Base-by-base conservation (phyloP, 108 stramenopile genomes). In the Nitzschia palea region DNA sequence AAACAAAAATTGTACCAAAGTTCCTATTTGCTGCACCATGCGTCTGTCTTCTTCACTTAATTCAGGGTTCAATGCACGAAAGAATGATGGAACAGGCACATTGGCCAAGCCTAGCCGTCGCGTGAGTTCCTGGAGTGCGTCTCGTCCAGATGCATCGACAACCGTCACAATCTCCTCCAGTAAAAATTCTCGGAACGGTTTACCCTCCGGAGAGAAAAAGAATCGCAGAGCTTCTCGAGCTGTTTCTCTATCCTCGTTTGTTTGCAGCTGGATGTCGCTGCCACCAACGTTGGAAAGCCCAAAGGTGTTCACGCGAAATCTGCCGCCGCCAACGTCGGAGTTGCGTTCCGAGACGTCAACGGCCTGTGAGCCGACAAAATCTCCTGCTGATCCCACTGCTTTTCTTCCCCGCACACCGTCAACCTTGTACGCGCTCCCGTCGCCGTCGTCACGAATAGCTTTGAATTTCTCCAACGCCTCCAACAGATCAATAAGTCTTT, bases 161-260 rank as follows among this genome's bases (percentile, higher is more conserved):
- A 89, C 83, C 4, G 84, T 84, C 0, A 91, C 91, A 67, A 86
- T 83, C 66, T 97, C 96, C 27, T 97, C 96, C 53, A 86, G 53
- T 58, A 97, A 78, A 60, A 96, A 97, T 56, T 95, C 95, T 34
- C 96, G 73, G 65, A 97, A 95, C 9, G 91, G 82, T 50, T 86
- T 62, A 15, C 96, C 96, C 63, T 97, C 96, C 14, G 89, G 81
- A 29, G 81, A 76, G 80, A 97, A 97, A 81, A 97, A 95, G 78
- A 97, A 97, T 28, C 80, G 68, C 14, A 97, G 68, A 18, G 94
- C 96, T 65, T 92, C 94, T 10, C 94, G 80, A 20, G 77, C 91
- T 3, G 92, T 89, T 29, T 80, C 56, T 68, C 87, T 61, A 62
- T 92, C 91, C 23, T 77, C 69, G 50, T 81, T 40, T 36, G 73